Conservation (phyloP, 169 alveolate species). For the Plasmodium gallinaceum region DNA sequence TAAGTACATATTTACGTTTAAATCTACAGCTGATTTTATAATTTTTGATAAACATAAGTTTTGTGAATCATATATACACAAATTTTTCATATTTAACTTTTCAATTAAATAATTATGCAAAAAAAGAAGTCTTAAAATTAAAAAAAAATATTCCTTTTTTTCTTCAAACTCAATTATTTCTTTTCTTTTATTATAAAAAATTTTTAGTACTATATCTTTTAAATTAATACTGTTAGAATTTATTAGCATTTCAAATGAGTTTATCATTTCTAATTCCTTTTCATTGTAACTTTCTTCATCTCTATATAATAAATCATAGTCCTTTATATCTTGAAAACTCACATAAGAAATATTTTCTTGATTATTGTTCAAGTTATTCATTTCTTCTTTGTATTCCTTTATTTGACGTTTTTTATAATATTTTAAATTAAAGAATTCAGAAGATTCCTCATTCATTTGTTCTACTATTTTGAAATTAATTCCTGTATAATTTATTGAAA, state of each 20-base stretch:
- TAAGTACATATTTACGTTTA: slow-evolving; percentile 22
- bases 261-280: slow-evolving; percentile 26
- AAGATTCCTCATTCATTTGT: slow-evolving; percentile 38
- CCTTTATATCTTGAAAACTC: slow-evolving; percentile 35
- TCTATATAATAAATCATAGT: slow-evolving; percentile 42
- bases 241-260: slow-evolving; percentile 2
- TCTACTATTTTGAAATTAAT: slow-evolving; percentile 29
- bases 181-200: slow-evolving; percentile 30
- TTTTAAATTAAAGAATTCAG: slow-evolving; percentile 23
- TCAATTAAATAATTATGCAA: slow-evolving; percentile 74
- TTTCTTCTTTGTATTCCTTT: neutral
- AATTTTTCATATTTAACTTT: slow-evolving; percentile 66
- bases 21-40: slow-evolving; percentile 8
- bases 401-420: slow-evolving; percentile 3
- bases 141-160: slow-evolving; percentile 15
- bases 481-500: slow-evolving; percentile 58
- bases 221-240: slow-evolving; percentile 4
- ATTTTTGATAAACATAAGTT: slow-evolving; percentile 1
- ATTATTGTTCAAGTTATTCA: neutral
- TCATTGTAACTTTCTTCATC: slow-evolving; percentile 24
- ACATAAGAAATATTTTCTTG: neutral
- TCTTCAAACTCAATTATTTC: neutral
- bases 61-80: slow-evolving; percentile 29
- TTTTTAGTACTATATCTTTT: slow-evolving; percentile 36
- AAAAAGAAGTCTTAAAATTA: slow-evolving; percentile 42